These are phyloP conservation scores for Ustilago vetiveriae DNA, from an alignment of 1,284 basidiomycete genomes.

Conservation along the genomic window DNA sequence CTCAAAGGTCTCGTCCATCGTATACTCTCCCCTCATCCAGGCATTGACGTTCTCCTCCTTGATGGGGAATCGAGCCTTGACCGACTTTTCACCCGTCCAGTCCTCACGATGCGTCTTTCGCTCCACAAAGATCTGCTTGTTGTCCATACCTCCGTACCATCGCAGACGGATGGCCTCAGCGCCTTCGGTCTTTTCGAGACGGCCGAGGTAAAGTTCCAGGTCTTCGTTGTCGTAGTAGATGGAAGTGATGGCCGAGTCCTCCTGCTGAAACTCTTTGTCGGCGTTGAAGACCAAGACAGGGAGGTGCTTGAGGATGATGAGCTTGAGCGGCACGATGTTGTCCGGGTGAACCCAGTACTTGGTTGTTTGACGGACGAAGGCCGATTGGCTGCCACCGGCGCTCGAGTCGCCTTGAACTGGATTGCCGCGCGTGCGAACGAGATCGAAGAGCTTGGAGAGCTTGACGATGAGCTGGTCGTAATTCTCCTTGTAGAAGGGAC, in stretches of 20 bases:
- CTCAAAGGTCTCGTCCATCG: constrained; percentile 93
- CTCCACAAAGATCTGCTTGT: constrained; percentile 89
- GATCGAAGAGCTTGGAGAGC: constrained; percentile 92
- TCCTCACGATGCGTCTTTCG: constrained; percentile 98
- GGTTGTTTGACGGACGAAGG: constrained; percentile 95
- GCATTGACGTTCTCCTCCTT: constrained; percentile 95
- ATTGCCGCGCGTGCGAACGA: constrained; percentile 93
- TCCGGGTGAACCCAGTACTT: constrained; percentile 91
- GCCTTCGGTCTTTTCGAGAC: constrained; percentile 97
- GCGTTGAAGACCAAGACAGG: constrained; percentile 83
- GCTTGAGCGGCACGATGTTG: constrained; percentile 90
- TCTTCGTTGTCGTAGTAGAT: constrained; percentile 95
- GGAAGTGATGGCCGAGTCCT: constrained; percentile 85
- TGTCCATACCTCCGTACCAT: constrained; percentile 92
- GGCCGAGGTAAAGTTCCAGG: constrained; percentile 95
- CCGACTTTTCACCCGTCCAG: constrained; percentile 99
- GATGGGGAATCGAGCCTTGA: constrained; percentile 96
- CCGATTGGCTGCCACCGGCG: constrained; percentile 93
- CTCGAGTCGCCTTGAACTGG: constrained; percentile 91
- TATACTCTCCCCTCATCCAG: constrained; percentile 88
- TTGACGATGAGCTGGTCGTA: constrained; percentile 91
- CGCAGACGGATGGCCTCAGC: constrained; percentile 94
- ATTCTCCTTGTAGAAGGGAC: constrained; percentile 88
- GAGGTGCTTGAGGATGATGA: constrained; percentile 90
- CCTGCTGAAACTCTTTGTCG: constrained; percentile 89